Evolutionary conservation across 148 eudicot genomes (phyloP), one percentile per base, ranked within the genome.

Genomic region (Agrostemma githago): DNA sequence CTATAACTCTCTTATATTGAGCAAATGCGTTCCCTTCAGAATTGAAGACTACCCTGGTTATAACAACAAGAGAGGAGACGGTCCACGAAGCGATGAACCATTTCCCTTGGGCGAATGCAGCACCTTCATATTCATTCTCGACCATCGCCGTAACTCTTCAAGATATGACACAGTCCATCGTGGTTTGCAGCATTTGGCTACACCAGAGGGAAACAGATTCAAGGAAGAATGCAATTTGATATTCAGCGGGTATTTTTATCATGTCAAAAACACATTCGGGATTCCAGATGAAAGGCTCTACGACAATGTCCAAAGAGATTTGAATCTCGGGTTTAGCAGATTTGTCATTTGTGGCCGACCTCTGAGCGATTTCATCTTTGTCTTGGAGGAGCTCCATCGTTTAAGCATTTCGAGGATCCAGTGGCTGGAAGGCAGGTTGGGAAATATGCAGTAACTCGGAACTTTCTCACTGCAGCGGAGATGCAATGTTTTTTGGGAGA

Each of bases 41-140:
- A 76, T 69, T 8, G 59, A 71, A 38, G 89, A 89, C 74, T 89
- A 84, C 75, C 96, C 87, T 2, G 93, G 96, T 69, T 91, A 91
- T 78, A 78, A 61, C 21, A 85, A 90, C 70, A 90, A 90, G 75
- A 85, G 87, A 83, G 96, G 91, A 53, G 79, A 68, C 10, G 83
- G 92, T 44, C 21, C 1, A 2, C 79, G 76, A 20, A 62, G 80
- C 37, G 89, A 90, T 48, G 80, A 82, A 34, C 77, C 92, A 8
- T 90, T 90, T 60, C 89, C 78, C 2, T 57, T 88, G 56, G 86
- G 88, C 14, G 79, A 83, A 66, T 82, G 87, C 72, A 66, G 79
- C 41, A 90, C 96, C 4, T 90, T 70, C 79, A 88, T 76, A 60
- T 88, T 88, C 78, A 65, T 57, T 46, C 72, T 79, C 41, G 66